A percentile compares a stretch with the other conserved stretches of the same genome.
phyloP scores from a whole-genome alignment of 495 filamentous ascomycete species.

The Penicillium herquei region DNA sequence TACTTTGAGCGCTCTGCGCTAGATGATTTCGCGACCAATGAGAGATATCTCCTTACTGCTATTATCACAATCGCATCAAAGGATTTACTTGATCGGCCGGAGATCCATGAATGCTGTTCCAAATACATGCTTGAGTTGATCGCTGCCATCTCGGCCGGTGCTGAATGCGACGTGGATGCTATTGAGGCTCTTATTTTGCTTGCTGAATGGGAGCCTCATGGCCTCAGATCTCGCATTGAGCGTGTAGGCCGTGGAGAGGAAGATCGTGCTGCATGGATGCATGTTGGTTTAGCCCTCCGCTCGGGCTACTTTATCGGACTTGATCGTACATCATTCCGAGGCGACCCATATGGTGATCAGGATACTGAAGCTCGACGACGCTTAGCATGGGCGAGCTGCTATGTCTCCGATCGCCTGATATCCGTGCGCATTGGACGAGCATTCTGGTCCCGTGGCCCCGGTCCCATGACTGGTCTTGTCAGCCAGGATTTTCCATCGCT shows the following conservation, averaged over 20 bases:
- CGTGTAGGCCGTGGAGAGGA: constrained; percentile 63
- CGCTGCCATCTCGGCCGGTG: constrained; percentile 57
- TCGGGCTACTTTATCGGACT: constrained; percentile 64
- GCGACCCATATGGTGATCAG: constrained; percentile 44
- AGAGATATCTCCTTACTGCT: constrained; percentile 60
- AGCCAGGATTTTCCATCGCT: constrained; percentile 62
- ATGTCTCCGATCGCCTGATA: constrained; percentile 63
- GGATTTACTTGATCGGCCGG: constrained; percentile 54
- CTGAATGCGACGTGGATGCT: constrained; percentile 59
- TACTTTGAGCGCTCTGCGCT: constrained; percentile 51
- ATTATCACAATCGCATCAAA: constrained; percentile 63
- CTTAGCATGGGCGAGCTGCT: constrained; percentile 62
- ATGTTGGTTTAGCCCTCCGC: constrained; percentile 60
- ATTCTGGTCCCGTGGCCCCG: constrained; percentile 65
- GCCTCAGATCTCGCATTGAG: constrained; percentile 48
- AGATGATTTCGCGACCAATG: constrained; percentile 48
- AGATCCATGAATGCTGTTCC: constrained; percentile 59
- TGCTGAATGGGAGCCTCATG: constrained; percentile 65
- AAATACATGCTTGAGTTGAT: constrained; percentile 63
- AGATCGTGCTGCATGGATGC: constrained; percentile 68
- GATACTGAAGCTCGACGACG: constrained; percentile 54
- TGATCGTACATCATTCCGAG: constrained; percentile 56
- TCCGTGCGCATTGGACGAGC: constrained; percentile 62
- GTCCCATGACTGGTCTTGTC: constrained; percentile 59
- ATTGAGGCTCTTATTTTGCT: constrained; percentile 63